Evolutionary conservation across 148 eudicot species (phyloP).

Genomic region (Rhododendron simsii): DNA sequence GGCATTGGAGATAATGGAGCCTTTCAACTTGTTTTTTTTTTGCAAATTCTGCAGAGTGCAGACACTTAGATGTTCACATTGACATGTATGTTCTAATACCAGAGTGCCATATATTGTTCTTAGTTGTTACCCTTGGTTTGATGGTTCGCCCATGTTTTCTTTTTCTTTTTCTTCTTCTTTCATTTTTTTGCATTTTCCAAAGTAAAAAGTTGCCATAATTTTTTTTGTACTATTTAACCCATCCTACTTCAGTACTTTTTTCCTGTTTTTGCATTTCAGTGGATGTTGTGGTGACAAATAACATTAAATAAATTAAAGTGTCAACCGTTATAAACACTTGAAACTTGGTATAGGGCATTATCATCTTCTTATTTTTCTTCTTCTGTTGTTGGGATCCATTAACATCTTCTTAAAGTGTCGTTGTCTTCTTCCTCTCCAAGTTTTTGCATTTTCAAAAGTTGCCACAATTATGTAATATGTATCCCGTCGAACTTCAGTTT

Average conservation of each 20-base stretch:
- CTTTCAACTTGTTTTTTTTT: neutral
- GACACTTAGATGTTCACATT: neutral
- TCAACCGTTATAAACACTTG: neutral
- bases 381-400: neutral
- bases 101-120: neutral
- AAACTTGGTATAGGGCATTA: neutral
- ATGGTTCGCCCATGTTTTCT: neutral
- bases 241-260: too few relatives aligned
- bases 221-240: neutral
- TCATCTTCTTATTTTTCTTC: neutral
- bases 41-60: neutral
- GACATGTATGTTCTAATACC: neutral
- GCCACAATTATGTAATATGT: neutral
- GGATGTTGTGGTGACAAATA: too few relatives aligned
- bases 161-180: neutral
- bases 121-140: neutral
- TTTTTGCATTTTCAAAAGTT: neutral
- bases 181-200: too few relatives aligned
- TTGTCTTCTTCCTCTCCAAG: neutral
- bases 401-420: neutral
- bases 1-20: neutral
- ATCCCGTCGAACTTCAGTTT: too few relatives aligned
- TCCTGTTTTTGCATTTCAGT: too few relatives aligned
- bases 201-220: neutral
- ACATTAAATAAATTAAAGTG: neutral